Evolutionary conservation across 1,284 basidiomycete species (phyloP).

Genomic region (Apiotrichum laibachii): DNA sequence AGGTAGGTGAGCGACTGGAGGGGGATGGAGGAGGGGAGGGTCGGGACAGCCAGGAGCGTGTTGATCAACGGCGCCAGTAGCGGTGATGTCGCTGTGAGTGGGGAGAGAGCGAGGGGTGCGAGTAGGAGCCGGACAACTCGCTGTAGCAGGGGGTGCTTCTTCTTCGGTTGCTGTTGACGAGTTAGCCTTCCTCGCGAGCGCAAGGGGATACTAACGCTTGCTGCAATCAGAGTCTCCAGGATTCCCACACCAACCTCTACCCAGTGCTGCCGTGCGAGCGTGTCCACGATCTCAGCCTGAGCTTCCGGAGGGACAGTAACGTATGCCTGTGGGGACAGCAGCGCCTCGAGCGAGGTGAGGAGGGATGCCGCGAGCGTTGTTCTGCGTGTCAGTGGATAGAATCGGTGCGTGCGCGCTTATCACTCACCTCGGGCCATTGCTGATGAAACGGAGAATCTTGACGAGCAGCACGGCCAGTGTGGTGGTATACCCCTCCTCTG

Average conservation of each 20-base stretch:
- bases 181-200: background rate
- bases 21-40: slow-evolving; percentile 45
- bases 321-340: slow-evolving; percentile 24
- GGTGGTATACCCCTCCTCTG: background rate
- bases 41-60: slow-evolving; percentile 43
- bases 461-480: slow-evolving; percentile 13
- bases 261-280: slow-evolving; percentile 28
- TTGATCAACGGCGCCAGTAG: slow-evolving; percentile 37
- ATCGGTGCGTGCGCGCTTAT: background rate
- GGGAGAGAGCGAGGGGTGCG: slow-evolving; percentile 30
- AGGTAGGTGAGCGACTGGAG: slow-evolving; percentile 44
- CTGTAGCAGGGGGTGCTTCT: slow-evolving; percentile 41
- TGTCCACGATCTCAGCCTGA: slow-evolving; percentile 17
- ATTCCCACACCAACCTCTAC: slow-evolving; percentile 31
- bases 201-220: slow-evolving; percentile 27
- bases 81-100: slow-evolving; percentile 8
- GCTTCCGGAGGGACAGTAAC: background rate
- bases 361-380: slow-evolving; percentile 13
- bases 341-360: slow-evolving; percentile 21
- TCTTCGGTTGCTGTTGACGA: slow-evolving; percentile 28
- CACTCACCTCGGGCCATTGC: slow-evolving; percentile 13
- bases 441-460: slow-evolving; percentile 20
- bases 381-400: slow-evolving; percentile 13
- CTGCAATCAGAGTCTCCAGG: slow-evolving; percentile 32
- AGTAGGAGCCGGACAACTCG: slow-evolving; percentile 39